Conservation (phyloP, 2,329 filamentous ascomycete genomes). For the Zopfia rhizophila region DNA sequence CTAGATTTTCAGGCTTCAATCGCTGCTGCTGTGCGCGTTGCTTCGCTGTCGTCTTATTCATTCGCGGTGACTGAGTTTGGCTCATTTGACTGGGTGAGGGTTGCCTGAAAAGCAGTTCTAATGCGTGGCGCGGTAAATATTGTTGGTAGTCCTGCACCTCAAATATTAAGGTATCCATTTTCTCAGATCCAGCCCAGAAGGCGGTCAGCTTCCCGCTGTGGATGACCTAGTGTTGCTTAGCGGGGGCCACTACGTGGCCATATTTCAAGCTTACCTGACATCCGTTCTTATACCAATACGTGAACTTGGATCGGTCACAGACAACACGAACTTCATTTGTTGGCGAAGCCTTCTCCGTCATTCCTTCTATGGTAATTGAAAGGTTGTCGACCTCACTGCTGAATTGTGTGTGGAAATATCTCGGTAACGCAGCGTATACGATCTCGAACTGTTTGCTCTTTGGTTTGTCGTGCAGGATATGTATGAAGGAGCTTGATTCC, state of each 20-base stretch:
- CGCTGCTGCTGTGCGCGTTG: conserved; percentile 59
- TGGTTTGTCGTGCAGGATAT: conserved; percentile 70
- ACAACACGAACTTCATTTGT: conserved; percentile 78
- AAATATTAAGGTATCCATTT: conserved; percentile 88
- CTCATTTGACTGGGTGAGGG: conserved; percentile 59
- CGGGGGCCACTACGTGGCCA: neutral
- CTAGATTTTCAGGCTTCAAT: conserved; percentile 35
- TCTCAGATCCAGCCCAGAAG: conserved; percentile 78
- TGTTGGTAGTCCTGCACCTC: conserved; percentile 81
- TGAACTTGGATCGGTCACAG: conserved; percentile 79
- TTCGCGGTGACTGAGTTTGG: conserved; percentile 66
- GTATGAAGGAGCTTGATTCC: conserved; percentile 77
- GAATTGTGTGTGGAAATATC: conserved; percentile 92
- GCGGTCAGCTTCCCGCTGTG: conserved; percentile 80
- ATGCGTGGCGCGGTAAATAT: conserved; percentile 76
- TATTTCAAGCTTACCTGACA: conserved; percentile 74
- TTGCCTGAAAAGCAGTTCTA: conserved; percentile 58
- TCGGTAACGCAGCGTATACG: conserved; percentile 79
- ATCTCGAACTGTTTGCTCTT: conserved; percentile 88
- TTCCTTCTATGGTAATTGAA: conserved; percentile 82
- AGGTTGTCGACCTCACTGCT: conserved; percentile 84
- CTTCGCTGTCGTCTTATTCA: conserved; percentile 65
- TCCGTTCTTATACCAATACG: conserved; percentile 88
- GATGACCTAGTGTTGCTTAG: conserved; percentile 69
- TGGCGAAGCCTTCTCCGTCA: conserved; percentile 66